phyloP scores from a whole-genome alignment of 371 early-diverging fungal genomes.

The Actinomortierella ambigua region DNA sequence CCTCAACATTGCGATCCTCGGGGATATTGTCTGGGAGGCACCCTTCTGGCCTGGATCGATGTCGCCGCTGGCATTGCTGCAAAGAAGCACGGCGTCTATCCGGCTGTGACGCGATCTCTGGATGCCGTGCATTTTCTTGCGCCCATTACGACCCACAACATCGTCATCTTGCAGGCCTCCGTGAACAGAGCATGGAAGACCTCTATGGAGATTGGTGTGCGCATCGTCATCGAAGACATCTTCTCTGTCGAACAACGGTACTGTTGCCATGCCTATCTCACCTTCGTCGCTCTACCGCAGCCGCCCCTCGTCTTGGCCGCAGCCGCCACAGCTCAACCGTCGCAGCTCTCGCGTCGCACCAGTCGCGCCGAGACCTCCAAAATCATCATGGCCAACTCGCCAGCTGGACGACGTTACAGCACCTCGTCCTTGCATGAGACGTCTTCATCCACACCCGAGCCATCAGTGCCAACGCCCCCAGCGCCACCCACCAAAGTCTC shows the following conservation, averaged over 20 bases:
- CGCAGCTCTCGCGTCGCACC: neutral
- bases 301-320: slow-evolving; percentile 49
- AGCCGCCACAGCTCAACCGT: slow-evolving; percentile 26
- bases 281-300: slow-evolving; percentile 70
- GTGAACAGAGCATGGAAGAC: slow-evolving; percentile 79
- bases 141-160: slow-evolving; percentile 69
- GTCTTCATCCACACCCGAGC: too few species aligned
- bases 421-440: slow-evolving; percentile 10
- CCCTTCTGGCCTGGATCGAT: slow-evolving; percentile 74
- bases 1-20: slow-evolving; percentile 38
- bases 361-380: slow-evolving; percentile 8
- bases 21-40: slow-evolving; percentile 45
- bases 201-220: slow-evolving; percentile 78
- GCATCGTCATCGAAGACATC: slow-evolving; percentile 73
- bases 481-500: neutral
- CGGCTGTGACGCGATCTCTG: slow-evolving; percentile 63
- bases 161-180: slow-evolving; percentile 68
- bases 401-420: slow-evolving; percentile 35
- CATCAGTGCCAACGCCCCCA: too few species aligned
- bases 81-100: slow-evolving; percentile 64
- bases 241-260: slow-evolving; percentile 60
- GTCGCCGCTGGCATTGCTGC: slow-evolving; percentile 76
- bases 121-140: slow-evolving; percentile 72
- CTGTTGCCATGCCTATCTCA: slow-evolving; percentile 78
- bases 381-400: slow-evolving; percentile 18